These are phyloP conservation scores for Cryptosporidium bovis DNA, from an alignment of 169 alveolate genomes.

Conservation along the genomic window DNA sequence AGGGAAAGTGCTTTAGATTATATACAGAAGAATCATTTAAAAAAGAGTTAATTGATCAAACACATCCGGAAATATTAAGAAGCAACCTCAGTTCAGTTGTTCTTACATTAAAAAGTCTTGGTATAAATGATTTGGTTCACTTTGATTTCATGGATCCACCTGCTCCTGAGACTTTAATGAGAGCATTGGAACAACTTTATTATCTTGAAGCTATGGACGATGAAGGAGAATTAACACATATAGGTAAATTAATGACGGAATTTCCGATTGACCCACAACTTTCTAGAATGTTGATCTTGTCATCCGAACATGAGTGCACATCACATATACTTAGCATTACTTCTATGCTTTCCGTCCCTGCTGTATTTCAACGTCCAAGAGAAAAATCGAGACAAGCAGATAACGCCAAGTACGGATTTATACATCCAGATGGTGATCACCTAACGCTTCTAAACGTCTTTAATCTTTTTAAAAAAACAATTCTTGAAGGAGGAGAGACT, in stretches of 20 bases:
- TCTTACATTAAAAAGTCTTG: constrained; percentile 94
- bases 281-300: constrained; percentile 90
- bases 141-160: constrained; percentile 99
- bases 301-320: constrained; percentile 88
- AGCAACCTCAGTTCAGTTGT: constrained; percentile 96
- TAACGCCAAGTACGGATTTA: constrained; percentile 91
- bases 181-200: constrained; percentile 95
- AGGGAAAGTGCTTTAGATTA: constrained; percentile 98
- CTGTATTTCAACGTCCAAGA: constrained; percentile 93
- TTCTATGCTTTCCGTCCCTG: constrained; percentile 93
- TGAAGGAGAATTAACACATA: constrained; percentile 96
- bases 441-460: constrained; percentile 92
- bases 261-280: constrained; percentile 99
- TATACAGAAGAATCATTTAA: constrained; percentile 95
- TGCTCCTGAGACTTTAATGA: constrained; percentile 98
- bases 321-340: constrained; percentile 91
- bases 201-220: constrained; percentile 97
- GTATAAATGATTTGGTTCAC: constrained; percentile 97
- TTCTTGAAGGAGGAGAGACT: constrained; percentile 81
- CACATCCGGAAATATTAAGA: constrained; percentile 98
- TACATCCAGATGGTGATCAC: constrained; percentile 98
- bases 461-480: constrained; percentile 66
- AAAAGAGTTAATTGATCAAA: constrained; percentile 93
- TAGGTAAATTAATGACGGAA: constrained; percentile 96
- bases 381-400: constrained; percentile 90